Conservation (phyloP, 1,284 basidiomycete genomes). For the Filobasidium uniguttulatum region DNA sequence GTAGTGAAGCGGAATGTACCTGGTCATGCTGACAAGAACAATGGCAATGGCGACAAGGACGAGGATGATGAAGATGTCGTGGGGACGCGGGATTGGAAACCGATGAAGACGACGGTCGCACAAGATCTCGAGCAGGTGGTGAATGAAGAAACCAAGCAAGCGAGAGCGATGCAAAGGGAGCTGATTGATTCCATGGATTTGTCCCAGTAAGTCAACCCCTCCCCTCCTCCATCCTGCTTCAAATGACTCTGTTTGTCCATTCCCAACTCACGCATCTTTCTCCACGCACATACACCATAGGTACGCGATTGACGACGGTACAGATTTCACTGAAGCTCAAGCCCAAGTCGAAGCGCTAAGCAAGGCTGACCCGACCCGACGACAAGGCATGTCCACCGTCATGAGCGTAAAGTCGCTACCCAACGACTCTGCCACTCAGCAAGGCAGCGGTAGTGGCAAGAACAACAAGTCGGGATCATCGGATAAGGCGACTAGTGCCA, state of each 20-base stretch:
- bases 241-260: background rate
- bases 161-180: conserved; percentile 49
- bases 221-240: background rate
- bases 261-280: too few species aligned
- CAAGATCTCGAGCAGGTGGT: conserved; percentile 57
- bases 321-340: conserved; percentile 63
- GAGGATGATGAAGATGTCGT: conserved; percentile 10
- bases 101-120: conserved; percentile 43
- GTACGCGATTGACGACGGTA: conserved; percentile 59
- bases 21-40: too few species aligned
- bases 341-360: conserved; percentile 49
- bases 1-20: conserved; percentile 20
- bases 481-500: too few species aligned
- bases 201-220: conserved; percentile 50
- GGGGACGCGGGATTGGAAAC: conserved; percentile 39
- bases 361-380: conserved; percentile 27
- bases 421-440: too few species aligned
- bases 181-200: conserved; percentile 75
- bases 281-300: too few species aligned
- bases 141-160: conserved; percentile 35
- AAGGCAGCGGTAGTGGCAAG: too few species aligned
- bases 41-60: conserved; percentile 8
- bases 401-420: conserved; percentile 71
- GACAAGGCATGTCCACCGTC: conserved; percentile 48
- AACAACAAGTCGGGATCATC: conserved; percentile 8